Conservation (phyloP, 345 rosid genomes). For the Hypericum perforatum region DNA sequence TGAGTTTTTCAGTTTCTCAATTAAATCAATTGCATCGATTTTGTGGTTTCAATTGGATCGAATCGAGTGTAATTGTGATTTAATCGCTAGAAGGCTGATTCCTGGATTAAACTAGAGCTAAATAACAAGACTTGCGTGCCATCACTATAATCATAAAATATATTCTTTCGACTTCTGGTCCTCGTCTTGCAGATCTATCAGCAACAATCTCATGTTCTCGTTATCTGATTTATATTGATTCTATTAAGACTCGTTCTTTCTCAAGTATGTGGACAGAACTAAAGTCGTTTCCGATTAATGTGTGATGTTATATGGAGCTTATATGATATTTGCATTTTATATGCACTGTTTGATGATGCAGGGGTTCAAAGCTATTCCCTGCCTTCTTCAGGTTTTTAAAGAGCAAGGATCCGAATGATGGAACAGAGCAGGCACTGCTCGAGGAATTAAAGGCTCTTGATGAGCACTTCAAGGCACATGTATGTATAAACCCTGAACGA, state of each 20-base stretch:
- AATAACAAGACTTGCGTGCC: conserved; percentile 62
- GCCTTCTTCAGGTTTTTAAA: conserved; percentile 54
- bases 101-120: too few species aligned
- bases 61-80: too few species aligned
- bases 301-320: too few species aligned
- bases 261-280: too few species aligned
- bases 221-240: conserved; percentile 31
- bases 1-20: too few species aligned
- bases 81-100: too few species aligned
- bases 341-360: conserved; percentile 9
- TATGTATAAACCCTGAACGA: conserved; percentile 17
- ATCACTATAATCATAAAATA: conserved; percentile 80
- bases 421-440: conserved; percentile 64
- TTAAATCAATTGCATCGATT: too few species aligned
- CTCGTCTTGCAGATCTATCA: conserved; percentile 61
- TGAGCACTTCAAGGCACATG: conserved; percentile 62
- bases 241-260: too few species aligned
- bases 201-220: conserved; percentile 78
- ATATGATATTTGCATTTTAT: neutral
- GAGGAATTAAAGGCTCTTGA: conserved; percentile 72
- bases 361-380: conserved; percentile 65
- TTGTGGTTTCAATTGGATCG: too few species aligned
- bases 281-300: too few species aligned
- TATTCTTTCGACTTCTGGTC: conserved; percentile 79
- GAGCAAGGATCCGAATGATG: conserved; percentile 81